Evolutionary conservation across 1,139 yeast genomes (phyloP).

Genomic region (Suhomyces yuchorum): DNA sequence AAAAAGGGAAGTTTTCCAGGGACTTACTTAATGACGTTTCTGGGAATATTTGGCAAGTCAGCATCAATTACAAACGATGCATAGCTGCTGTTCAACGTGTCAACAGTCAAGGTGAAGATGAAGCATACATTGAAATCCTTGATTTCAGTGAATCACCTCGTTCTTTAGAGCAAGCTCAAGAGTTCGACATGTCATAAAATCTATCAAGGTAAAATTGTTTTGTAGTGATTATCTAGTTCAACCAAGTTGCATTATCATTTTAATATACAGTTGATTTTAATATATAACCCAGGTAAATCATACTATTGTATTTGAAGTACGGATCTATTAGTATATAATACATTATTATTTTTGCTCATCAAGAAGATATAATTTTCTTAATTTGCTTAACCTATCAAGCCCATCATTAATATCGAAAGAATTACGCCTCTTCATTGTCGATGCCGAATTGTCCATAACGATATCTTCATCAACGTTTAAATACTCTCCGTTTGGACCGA

Average conservation of each 20-base stretch:
- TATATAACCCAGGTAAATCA: no score
- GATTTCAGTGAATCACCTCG: slow-evolving; percentile 65
- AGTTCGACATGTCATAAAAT: slow-evolving; percentile 4
- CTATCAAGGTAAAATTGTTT: no score
- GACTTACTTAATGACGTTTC: slow-evolving; percentile 75
- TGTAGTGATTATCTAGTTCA: background rate
- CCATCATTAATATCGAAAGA: slow-evolving; percentile 38
- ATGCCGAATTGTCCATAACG: slow-evolving; percentile 17
- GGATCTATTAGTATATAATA: background rate
- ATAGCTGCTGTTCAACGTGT: slow-evolving; percentile 88
- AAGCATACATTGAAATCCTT: slow-evolving; percentile 74
- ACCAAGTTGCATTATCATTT: slow-evolving; percentile 4
- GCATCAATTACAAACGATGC: slow-evolving; percentile 80
- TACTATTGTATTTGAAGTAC: background rate
- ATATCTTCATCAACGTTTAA: slow-evolving; percentile 19
- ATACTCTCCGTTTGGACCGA: slow-evolving; percentile 33
- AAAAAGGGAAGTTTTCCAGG: slow-evolving; percentile 73
- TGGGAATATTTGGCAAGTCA: slow-evolving; percentile 93
- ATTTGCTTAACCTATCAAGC: slow-evolving; percentile 35
- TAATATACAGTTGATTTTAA: background rate
- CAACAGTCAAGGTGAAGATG: slow-evolving; percentile 48
- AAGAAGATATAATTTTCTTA: slow-evolving; percentile 36
- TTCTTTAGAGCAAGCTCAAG: slow-evolving; percentile 3
- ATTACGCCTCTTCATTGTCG: slow-evolving; percentile 21
- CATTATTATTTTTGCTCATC: slow-evolving; percentile 21